Conservation (phyloP, 148 eudicot genomes). For the Nepenthes mirabilis region DNA sequence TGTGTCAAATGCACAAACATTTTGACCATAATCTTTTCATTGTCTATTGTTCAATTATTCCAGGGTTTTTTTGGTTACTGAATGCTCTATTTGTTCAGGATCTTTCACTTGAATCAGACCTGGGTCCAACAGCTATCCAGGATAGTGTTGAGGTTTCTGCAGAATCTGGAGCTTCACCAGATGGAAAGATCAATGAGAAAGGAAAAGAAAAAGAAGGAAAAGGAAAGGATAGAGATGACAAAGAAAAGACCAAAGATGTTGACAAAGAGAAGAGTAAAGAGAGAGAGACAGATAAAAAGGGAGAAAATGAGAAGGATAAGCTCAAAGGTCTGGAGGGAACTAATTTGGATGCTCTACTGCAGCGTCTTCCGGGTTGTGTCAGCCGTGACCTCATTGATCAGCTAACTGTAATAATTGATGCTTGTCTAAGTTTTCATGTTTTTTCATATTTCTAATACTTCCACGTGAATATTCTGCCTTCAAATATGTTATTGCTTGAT, state of each 20-base stretch:
- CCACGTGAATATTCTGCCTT: background rate
- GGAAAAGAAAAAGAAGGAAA: slow-evolving; percentile 47
- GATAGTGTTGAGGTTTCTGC: slow-evolving; percentile 41
- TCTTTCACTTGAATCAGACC: slow-evolving; percentile 49
- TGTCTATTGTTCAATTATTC: background rate
- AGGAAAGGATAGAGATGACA: slow-evolving; percentile 69
- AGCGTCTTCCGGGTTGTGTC: slow-evolving; percentile 92
- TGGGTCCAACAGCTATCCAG: slow-evolving; percentile 34
- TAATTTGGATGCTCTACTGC: slow-evolving; percentile 68
- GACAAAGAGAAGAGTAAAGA: slow-evolving; percentile 86
- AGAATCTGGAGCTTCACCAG: slow-evolving; percentile 41
- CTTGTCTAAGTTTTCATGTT: slow-evolving; percentile 2
- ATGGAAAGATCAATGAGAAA: slow-evolving; percentile 35
- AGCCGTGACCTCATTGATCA: slow-evolving; percentile 98
- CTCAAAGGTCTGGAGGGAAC: slow-evolving; percentile 77
- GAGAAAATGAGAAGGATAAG: slow-evolving; percentile 75
- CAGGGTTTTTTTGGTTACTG: background rate
- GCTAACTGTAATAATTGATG: slow-evolving; percentile 39
- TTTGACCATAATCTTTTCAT: too few relatives aligned
- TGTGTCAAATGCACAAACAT: too few relatives aligned
- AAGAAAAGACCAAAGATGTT: slow-evolving; percentile 46
- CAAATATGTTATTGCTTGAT: slow-evolving; percentile 6
- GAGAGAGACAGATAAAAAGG: slow-evolving; percentile 56
- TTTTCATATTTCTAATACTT: slow-evolving; percentile 1
- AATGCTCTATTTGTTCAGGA: slow-evolving; percentile 33